A percentile compares a stretch with the other conserved stretches of the same genome.
Conservation (phyloP, 2,329 filamentous ascomycete genomes). For the Fusarium denticulatum region DNA sequence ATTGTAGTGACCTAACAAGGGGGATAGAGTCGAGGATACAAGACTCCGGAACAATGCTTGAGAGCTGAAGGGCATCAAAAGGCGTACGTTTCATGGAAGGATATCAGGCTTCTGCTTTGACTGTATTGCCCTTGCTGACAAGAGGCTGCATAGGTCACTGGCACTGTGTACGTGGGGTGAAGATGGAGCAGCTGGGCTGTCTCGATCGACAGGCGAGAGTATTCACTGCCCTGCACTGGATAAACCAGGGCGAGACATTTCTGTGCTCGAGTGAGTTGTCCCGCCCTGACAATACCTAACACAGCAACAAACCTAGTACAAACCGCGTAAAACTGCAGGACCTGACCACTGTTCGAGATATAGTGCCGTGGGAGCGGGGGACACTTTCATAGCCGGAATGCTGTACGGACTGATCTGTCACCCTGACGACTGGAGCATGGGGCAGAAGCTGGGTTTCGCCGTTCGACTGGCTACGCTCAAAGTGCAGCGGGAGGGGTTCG, state of each 20-base stretch:
- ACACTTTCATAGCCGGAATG: constrained; percentile 79
- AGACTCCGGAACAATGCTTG: constrained; percentile 62
- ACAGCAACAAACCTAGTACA: constrained; percentile 15
- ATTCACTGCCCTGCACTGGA: constrained; percentile 54
- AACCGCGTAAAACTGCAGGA: constrained; percentile 27
- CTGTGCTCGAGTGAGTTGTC: constrained; percentile 71
- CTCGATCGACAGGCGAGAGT: constrained; percentile 43
- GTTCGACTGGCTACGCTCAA: constrained; percentile 75
- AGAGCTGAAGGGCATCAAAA: constrained; percentile 53
- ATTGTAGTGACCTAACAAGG: constrained; percentile 26
- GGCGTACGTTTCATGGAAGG: constrained; percentile 60
- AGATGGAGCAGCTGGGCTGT: constrained; percentile 54
- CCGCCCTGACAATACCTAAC: constrained; percentile 11
- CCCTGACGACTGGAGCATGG: constrained; percentile 58
- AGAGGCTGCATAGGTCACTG: constrained; percentile 51
- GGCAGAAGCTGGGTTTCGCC: constrained; percentile 66
- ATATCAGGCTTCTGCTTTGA: constrained; percentile 3
- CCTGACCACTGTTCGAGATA: constrained; percentile 39
- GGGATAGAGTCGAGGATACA: constrained; percentile 51
- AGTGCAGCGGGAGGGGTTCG: constrained; percentile 73
- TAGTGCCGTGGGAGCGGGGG: constrained; percentile 77
- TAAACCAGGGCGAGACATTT: constrained; percentile 49
- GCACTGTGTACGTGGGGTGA: constrained; percentile 70
- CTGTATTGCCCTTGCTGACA: constrained; percentile 34
- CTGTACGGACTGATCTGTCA: constrained; percentile 68